A percentile compares a stretch with the other conserved stretches of the same genome.
Evolutionary conservation across 495 filamentous ascomycete genomes (phyloP).

Genomic region (Annulohypoxylon moriforme): DNA sequence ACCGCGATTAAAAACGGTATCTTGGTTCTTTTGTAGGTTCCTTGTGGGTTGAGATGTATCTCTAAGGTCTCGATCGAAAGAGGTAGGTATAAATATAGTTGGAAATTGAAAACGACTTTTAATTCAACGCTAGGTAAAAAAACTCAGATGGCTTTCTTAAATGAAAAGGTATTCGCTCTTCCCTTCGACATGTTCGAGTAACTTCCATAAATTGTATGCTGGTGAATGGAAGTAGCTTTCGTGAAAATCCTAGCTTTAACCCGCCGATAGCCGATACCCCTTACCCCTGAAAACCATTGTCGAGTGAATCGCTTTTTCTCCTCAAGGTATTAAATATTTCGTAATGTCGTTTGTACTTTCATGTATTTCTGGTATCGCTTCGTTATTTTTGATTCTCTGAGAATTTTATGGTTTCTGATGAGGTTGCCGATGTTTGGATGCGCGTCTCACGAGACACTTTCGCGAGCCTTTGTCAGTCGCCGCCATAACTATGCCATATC

Average conservation of each 20-base stretch:
- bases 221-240: not conserved
- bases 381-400: not conserved
- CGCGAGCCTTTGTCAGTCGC: slow-evolving; percentile 2
- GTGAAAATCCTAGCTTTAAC: not conserved
- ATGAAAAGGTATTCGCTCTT: not conserved
- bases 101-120: not conserved
- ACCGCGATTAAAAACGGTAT: not conserved
- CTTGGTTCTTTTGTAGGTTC: no score
- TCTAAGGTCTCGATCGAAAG: not conserved
- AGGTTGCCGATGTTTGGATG: slow-evolving; percentile 2
- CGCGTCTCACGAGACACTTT: slow-evolving; percentile 21
- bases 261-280: not conserved
- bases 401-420: slow-evolving; percentile 18
- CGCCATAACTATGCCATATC: slow-evolving; percentile 1
- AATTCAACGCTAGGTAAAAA: slow-evolving; percentile 5
- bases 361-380: not conserved
- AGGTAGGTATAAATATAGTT: not conserved
- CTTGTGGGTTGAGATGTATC: not conserved
- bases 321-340: not conserved
- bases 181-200: not conserved
- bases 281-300: not conserved
- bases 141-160: not conserved
- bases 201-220: not conserved
- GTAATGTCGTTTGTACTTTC: not conserved
- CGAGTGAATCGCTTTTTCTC: not conserved